Percentiles rank a stretch among this genome's conserved stretches.
Conservation (phyloP, 2,329 filamentous ascomycete genomes). For the Aspergillus novoparasiticus region DNA sequence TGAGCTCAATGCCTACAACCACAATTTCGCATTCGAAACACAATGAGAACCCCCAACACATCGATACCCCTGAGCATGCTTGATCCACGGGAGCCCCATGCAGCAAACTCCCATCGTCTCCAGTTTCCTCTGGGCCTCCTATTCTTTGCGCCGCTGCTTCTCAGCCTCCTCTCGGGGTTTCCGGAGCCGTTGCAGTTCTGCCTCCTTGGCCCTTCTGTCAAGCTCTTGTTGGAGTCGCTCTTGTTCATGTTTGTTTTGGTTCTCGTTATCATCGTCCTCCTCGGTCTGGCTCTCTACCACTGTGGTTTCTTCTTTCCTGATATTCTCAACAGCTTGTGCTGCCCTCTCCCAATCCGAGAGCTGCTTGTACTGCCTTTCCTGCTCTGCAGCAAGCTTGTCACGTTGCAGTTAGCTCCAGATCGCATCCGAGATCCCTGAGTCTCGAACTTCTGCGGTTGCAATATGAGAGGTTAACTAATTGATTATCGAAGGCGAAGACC, state of each 20-base stretch:
- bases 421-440: slow-evolving; percentile 27
- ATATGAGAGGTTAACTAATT: neutral
- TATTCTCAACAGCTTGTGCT: neutral
- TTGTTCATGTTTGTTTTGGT: neutral
- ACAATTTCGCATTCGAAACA: slow-evolving; percentile 41
- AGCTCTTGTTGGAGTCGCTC: slow-evolving; percentile 14
- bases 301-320: neutral
- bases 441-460: slow-evolving; percentile 12
- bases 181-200: slow-evolving; percentile 40
- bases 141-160: slow-evolving; percentile 44
- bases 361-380: neutral
- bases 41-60: slow-evolving; percentile 66
- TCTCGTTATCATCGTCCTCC: neutral
- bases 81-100: slow-evolving; percentile 63
- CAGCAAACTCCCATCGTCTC: slow-evolving; percentile 58
- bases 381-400: slow-evolving; percentile 12
- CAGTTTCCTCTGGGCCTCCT: slow-evolving; percentile 52
- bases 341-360: neutral
- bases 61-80: slow-evolving; percentile 59
- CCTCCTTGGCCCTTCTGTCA: slow-evolving; percentile 29
- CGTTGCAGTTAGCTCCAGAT: slow-evolving; percentile 27
- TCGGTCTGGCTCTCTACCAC: accelerated
- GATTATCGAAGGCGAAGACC: neutral
- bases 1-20: neutral
- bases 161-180: slow-evolving; percentile 34